Percentiles rank a stretch among this genome's conserved stretches.
phyloP scores from a whole-genome alignment of 2,329 filamentous ascomycete species.

The Coniochaeta ligniaria region DNA sequence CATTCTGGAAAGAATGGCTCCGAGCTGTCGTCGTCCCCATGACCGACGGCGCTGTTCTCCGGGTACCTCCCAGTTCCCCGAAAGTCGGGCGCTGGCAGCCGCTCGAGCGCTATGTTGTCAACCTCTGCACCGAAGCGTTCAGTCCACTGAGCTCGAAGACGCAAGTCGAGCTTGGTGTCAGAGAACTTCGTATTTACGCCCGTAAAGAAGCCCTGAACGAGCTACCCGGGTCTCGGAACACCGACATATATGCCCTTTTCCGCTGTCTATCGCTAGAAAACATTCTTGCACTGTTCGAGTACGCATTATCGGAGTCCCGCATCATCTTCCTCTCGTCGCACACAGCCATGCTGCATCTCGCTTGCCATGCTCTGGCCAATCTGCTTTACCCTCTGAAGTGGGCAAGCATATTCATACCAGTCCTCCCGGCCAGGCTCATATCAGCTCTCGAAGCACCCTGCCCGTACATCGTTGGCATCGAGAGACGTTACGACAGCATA shows the following conservation, averaged over 20 bases:
- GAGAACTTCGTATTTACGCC: constrained; percentile 86
- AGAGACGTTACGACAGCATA: constrained; percentile 80
- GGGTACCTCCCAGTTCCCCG: constrained; percentile 82
- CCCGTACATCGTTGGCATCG: constrained; percentile 94
- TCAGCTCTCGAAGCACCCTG: constrained; percentile 92
- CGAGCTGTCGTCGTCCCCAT: constrained; percentile 91
- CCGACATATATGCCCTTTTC: constrained; percentile 90
- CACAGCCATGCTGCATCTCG: constrained; percentile 91
- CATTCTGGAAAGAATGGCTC: constrained; percentile 99
- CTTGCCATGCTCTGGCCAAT: constrained; percentile 77
- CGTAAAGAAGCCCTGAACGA: constrained; percentile 91
- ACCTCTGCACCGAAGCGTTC: constrained; percentile 90
- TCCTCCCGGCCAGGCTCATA: constrained; percentile 79
- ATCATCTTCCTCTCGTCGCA: constrained; percentile 96
- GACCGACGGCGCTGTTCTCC: constrained; percentile 76
- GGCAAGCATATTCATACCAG: constrained; percentile 89
- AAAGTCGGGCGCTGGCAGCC: constrained; percentile 93
- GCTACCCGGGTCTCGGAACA: constrained; percentile 82
- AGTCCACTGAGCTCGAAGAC: constrained; percentile 90
- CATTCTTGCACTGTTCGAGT: constrained; percentile 88
- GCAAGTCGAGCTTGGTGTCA: constrained; percentile 84
- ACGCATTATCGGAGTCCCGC: constrained; percentile 83
- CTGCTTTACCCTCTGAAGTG: constrained; percentile 87
- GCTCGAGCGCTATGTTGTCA: constrained; percentile 92
- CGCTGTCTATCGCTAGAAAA: constrained; percentile 84